Evolutionary conservation across 805 yeast species (phyloP).

Genomic region (Barnettozyma sucrosica): DNA sequence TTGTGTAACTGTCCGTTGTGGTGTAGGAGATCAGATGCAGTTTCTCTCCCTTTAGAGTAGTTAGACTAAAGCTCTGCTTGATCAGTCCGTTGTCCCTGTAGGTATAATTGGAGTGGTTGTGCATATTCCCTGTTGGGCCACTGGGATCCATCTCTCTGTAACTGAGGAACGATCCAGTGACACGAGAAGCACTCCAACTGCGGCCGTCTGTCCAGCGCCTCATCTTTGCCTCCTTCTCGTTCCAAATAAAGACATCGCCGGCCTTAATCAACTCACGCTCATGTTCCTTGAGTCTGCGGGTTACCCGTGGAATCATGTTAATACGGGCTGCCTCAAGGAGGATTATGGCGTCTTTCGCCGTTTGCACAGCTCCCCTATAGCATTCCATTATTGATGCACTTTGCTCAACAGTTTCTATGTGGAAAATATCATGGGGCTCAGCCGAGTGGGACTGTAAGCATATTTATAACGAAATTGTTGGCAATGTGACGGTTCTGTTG

Average conservation of each 20-base stretch:
- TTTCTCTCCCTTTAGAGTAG: conserved; percentile 46
- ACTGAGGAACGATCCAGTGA: conserved; percentile 54
- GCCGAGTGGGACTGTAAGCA: background rate
- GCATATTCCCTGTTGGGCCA: conserved; percentile 3
- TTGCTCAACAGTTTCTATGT: background rate
- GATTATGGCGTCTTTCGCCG: conserved; percentile 57
- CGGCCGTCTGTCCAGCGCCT: conserved; percentile 77
- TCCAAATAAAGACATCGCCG: conserved; percentile 68
- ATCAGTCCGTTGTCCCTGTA: conserved; percentile 49
- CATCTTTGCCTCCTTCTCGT: conserved; percentile 65
- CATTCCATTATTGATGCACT: conserved; percentile 40
- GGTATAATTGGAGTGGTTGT: conserved; percentile 19
- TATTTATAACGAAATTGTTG: background rate
- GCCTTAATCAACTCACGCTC: conserved; percentile 45
- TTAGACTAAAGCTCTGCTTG: conserved; percentile 59
- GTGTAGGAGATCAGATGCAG: conserved; percentile 59
- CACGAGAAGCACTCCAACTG: conserved; percentile 69
- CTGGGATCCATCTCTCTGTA: conserved; percentile 52
- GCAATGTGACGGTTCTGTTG: background rate
- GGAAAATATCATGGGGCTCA: too few relatives aligned
- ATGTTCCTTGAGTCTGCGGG: conserved; percentile 48
- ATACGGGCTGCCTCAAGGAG: conserved; percentile 60
- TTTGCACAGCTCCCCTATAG: conserved; percentile 52
- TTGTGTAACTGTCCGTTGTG: conserved; percentile 25
- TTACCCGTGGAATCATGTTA: conserved; percentile 51